Percentiles rank a stretch among this genome's conserved stretches.
These are phyloP conservation scores for Favolaschia claudopus DNA, from an alignment of 768 basidiomycete species.

Conservation along the genomic window DNA sequence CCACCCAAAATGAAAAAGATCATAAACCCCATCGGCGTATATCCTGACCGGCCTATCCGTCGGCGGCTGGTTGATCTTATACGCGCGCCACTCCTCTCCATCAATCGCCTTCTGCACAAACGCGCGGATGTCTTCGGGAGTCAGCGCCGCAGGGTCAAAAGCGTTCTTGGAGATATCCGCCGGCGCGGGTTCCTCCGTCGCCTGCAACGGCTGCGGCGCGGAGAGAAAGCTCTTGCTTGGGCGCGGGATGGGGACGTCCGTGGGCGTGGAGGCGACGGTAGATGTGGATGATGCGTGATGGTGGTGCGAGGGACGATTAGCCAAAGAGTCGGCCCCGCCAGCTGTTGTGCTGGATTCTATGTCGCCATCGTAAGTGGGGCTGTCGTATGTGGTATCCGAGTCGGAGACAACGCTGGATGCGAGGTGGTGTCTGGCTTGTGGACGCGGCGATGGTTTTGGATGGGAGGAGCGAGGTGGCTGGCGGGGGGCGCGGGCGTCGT, in stretches of 20 bases:
- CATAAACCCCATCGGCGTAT: conserved; percentile 98
- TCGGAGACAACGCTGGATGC: conserved; percentile 66
- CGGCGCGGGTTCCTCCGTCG: conserved; percentile 48
- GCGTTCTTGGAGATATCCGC: conserved; percentile 43
- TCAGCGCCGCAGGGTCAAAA: conserved; percentile 73
- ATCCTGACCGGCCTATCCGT: conserved; percentile 81
- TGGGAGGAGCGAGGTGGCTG: not conserved
- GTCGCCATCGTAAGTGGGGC: conserved; percentile 91
- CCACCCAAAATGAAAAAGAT: conserved; percentile 96
- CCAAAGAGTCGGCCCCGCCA: conserved; percentile 49
- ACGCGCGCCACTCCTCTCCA: conserved; percentile 68
- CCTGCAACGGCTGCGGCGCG: conserved; percentile 2
- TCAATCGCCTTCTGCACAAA: conserved; percentile 82
- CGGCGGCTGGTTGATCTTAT: conserved; percentile 90
- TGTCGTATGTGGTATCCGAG: conserved; percentile 80
- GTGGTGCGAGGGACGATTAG: conserved; percentile 27
- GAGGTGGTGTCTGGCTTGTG: conserved; percentile 52
- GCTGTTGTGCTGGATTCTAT: conserved; percentile 80
- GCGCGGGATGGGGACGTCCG: not conserved
- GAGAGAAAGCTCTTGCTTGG: conserved; percentile 17
- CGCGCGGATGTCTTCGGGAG: conserved; percentile 78
- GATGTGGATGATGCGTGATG: conserved; percentile 58
- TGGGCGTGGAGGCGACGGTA: conserved; percentile 45
- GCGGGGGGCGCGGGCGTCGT: conserved; percentile 51
- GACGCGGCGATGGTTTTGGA: not conserved